Evolutionary conservation across 2,329 filamentous ascomycete genomes (phyloP).

Genomic region (Aureobasidium leucospermi): DNA sequence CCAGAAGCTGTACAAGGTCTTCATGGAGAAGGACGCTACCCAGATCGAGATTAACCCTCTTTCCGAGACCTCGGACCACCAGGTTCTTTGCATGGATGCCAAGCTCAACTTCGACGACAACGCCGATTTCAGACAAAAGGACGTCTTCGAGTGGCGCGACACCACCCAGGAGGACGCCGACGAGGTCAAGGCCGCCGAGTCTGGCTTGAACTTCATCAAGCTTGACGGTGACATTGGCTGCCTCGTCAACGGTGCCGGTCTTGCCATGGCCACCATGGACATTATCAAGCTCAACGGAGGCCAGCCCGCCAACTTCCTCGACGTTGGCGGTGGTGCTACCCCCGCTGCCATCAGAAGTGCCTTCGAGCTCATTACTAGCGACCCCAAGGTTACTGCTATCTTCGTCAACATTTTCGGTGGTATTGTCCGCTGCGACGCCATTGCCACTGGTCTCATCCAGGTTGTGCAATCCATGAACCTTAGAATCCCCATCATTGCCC

Average conservation of each 20-base stretch:
- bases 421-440: slow-evolving; percentile 96
- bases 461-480: slow-evolving; percentile 93
- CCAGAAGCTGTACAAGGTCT: slow-evolving; percentile 98
- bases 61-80: slow-evolving; percentile 94
- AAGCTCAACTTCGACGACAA: slow-evolving; percentile 99
- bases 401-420: slow-evolving; percentile 99
- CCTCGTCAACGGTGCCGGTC: slow-evolving; percentile 95
- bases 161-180: slow-evolving; percentile 92
- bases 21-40: slow-evolving; percentile 95
- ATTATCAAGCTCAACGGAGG: slow-evolving; percentile 99
- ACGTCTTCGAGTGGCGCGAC: slow-evolving; percentile 90
- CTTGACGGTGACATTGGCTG: slow-evolving; percentile 98
- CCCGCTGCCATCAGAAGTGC: slow-evolving; percentile 94
- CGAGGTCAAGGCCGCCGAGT: slow-evolving; percentile 93
- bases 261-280: slow-evolving; percentile 99
- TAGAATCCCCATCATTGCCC: slow-evolving; percentile 91
- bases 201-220: slow-evolving; percentile 98
- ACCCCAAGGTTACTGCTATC: slow-evolving; percentile 96
- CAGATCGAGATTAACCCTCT: slow-evolving; percentile 99
- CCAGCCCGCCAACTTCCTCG: slow-evolving; percentile 93
- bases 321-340: slow-evolving; percentile 95
- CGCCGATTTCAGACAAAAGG: slow-evolving; percentile 95
- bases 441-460: slow-evolving; percentile 90
- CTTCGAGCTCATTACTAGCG: slow-evolving; percentile 97
- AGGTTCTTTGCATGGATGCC: slow-evolving; percentile 98